Conservation (phyloP, 768 basidiomycete genomes). For the Leccinum disarticulatum region DNA sequence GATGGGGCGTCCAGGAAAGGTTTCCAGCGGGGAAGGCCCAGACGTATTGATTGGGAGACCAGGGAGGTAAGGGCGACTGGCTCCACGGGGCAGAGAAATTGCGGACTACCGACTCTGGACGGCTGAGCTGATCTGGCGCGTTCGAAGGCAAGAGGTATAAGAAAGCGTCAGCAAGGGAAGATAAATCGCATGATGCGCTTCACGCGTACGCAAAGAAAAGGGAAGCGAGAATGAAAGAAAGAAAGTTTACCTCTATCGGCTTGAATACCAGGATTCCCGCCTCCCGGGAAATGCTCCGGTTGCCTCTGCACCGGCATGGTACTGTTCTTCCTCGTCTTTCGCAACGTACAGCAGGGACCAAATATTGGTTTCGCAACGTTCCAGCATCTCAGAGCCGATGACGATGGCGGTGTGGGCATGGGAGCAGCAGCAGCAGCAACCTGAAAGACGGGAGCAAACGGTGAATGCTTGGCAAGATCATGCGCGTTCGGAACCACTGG, state of each 20-base stretch:
- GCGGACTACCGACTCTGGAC: neutral
- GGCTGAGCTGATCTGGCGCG: conserved; percentile 8
- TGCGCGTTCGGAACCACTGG: conserved; percentile 8
- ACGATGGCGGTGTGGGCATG: neutral
- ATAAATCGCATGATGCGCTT: neutral
- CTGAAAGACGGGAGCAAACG: conserved; percentile 23
- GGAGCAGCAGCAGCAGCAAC: neutral
- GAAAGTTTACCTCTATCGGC: conserved; percentile 15
- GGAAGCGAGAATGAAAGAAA: neutral
- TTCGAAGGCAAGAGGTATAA: neutral
- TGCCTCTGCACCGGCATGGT: conserved; percentile 1
- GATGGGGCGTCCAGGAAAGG: conserved; percentile 29
- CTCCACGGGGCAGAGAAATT: conserved; percentile 4
- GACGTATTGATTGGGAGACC: conserved; percentile 21
- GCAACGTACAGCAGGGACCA: conserved; percentile 5
- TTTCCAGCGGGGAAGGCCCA: conserved; percentile 28
- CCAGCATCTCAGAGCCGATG: conserved; percentile 3
- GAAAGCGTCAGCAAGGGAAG: conserved; percentile 3
- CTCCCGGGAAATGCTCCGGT: conserved; percentile 17
- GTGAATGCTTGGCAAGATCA: conserved; percentile 16
- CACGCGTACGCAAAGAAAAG: neutral
- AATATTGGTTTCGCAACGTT: conserved; percentile 13
- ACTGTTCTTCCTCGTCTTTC: neutral
- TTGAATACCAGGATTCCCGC: conserved; percentile 23
- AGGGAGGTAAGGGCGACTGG: conserved; percentile 3